Evolutionary conservation across 2,329 filamentous ascomycete genomes (phyloP).

Genomic region (Talaromyces sp.): DNA sequence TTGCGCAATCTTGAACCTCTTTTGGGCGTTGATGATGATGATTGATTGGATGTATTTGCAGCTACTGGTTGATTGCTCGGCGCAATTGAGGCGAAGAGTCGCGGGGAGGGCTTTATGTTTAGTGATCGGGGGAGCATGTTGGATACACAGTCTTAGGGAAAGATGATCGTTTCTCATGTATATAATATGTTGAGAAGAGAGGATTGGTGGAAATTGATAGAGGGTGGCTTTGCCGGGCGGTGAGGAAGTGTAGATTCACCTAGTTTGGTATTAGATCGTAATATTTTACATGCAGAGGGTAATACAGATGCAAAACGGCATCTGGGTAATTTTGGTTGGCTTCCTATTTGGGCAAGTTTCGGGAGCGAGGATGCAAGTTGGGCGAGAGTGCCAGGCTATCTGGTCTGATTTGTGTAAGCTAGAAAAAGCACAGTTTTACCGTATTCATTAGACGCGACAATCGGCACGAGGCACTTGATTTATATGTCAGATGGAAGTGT

Average conservation of each 20-base stretch:
- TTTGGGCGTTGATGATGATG: neutral
- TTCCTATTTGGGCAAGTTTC: neutral
- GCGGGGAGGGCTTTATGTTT: constrained; percentile 7
- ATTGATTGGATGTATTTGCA: neutral
- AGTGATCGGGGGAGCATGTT: neutral
- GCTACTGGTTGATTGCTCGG: constrained; percentile 9
- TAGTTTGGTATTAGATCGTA: neutral
- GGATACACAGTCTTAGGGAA: too few species aligned
- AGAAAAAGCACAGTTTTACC: too few species aligned
- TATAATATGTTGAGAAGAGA: too few species aligned
- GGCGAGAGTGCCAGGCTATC: neutral
- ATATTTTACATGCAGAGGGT: neutral
- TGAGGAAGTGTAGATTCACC: neutral
- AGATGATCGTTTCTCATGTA: too few species aligned
- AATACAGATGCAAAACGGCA: neutral
- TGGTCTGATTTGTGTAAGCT: too few species aligned
- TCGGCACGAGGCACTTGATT: neutral
- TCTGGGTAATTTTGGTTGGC: neutral
- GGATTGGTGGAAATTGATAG: neutral
- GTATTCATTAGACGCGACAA: neutral
- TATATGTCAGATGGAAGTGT: neutral
- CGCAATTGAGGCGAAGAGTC: constrained; percentile 13
- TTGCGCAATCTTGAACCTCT: constrained; percentile 11
- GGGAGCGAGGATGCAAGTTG: neutral
- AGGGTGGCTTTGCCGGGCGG: neutral